These are phyloP conservation scores for Pharus latifolius DNA, from an alignment of 176 grass and related monocot species.

Conservation along the genomic window DNA sequence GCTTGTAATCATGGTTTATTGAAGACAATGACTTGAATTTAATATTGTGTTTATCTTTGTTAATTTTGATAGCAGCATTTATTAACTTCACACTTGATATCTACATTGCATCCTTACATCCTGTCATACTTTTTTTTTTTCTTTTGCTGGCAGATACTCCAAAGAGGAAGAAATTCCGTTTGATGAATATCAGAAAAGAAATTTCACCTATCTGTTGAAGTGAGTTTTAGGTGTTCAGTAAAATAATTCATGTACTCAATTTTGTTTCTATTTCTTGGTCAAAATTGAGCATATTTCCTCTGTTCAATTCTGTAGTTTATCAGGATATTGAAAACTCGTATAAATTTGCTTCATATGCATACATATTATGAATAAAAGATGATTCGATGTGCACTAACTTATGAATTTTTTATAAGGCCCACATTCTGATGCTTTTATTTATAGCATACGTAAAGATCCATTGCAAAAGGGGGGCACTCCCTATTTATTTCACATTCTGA, in stretches of 20 bases:
- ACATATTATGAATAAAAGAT: too few species aligned
- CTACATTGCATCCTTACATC: not conserved
- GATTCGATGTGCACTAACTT: too few species aligned
- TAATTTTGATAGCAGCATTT: not conserved
- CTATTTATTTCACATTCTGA: not conserved
- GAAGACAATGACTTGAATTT: not conserved
- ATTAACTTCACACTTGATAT: not conserved
- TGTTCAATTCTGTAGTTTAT: too few species aligned
- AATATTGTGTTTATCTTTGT: not conserved
- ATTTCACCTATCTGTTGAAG: slow-evolving; percentile 89
- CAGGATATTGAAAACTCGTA: too few species aligned
- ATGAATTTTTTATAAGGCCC: too few species aligned
- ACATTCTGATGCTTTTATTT: not conserved
- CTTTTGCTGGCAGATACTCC: slow-evolving; percentile 46
- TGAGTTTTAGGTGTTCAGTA: slow-evolving; percentile 30
- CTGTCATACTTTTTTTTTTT: not conserved
- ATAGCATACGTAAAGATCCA: too few species aligned
- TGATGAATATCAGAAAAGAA: slow-evolving; percentile 28
- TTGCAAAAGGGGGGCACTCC: not conserved
- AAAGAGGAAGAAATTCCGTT: slow-evolving; percentile 66
- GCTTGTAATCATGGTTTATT: not conserved
- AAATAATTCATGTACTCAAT: not conserved
- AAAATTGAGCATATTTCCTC: too few species aligned
- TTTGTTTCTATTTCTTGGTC: not conserved
- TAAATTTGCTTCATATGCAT: too few species aligned